These are phyloP conservation scores for Atractiella rhizophila DNA, from an alignment of 768 basidiomycete genomes.

Conservation along the genomic window DNA sequence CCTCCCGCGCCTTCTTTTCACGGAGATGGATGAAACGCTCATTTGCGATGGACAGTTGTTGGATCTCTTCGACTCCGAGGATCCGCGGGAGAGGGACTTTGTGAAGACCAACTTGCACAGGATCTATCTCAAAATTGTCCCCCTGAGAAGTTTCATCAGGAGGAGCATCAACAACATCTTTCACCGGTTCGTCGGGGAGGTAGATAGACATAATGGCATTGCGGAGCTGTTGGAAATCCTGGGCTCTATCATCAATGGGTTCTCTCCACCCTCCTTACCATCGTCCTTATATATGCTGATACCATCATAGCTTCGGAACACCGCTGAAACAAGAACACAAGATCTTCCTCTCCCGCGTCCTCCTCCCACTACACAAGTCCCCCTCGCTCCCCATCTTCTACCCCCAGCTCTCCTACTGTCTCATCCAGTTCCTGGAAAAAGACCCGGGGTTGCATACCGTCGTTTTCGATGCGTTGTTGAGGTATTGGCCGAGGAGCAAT, in stretches of 20 bases:
- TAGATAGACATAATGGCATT: slow-evolving; percentile 95
- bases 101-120: slow-evolving; percentile 95
- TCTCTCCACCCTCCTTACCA: slow-evolving; percentile 81
- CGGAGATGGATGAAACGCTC: too few relatives aligned
- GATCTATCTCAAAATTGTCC: slow-evolving; percentile 98
- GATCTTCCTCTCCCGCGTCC: slow-evolving; percentile 74
- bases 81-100: slow-evolving; percentile 95
- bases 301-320: too few relatives aligned
- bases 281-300: too few relatives aligned
- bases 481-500: slow-evolving; percentile 98
- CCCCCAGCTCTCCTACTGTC: slow-evolving; percentile 96
- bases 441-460: slow-evolving; percentile 76
- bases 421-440: slow-evolving; percentile 96
- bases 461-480: slow-evolving; percentile 76
- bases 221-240: slow-evolving; percentile 93
- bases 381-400: slow-evolving; percentile 95
- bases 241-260: slow-evolving; percentile 98
- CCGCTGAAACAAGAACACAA: slow-evolving; percentile 99
- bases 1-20: too few relatives aligned
- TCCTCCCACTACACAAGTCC: slow-evolving; percentile 89
- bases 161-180: slow-evolving; percentile 99
- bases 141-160: slow-evolving; percentile 90
- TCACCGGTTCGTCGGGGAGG: slow-evolving; percentile 96
- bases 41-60: slow-evolving; percentile 32
- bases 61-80: slow-evolving; percentile 94